phyloP scores from a whole-genome alignment of 116 monocot genomes.

The Phalaenopsis hybrid region DNA sequence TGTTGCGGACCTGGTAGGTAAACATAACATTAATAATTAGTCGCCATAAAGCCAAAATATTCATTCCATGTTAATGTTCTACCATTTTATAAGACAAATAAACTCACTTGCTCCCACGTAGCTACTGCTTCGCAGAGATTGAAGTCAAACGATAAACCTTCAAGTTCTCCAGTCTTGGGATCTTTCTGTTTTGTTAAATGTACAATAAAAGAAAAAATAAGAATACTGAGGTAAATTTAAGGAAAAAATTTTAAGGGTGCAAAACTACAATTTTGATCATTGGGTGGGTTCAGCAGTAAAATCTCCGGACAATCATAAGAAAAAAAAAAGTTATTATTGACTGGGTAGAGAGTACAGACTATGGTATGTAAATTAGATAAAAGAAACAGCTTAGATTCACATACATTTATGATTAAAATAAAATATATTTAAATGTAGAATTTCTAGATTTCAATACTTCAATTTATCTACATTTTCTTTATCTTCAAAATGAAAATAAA shows the following conservation, averaged over 20 bases:
- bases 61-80: no score
- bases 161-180: no score
- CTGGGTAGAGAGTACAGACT: neutral
- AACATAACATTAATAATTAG: no score
- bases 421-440: neutral
- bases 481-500: neutral
- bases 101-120: no score
- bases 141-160: no score
- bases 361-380: neutral
- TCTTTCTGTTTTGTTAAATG: slow-evolving; percentile 49
- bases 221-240: no score
- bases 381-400: neutral
- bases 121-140: no score
- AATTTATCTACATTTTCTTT: neutral
- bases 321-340: neutral
- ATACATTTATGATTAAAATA: neutral
- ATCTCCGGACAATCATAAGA: neutral
- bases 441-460: neutral
- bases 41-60: no score
- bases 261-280: neutral
- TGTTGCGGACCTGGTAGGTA: no score
- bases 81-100: no score
- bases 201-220: no score
- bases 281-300: neutral
- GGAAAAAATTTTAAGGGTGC: no score